Evolutionary conservation across 148 eudicot species (phyloP), one percentile per base, ranked within the genome.

Genomic region (Rhododendron ferrugineum): DNA sequence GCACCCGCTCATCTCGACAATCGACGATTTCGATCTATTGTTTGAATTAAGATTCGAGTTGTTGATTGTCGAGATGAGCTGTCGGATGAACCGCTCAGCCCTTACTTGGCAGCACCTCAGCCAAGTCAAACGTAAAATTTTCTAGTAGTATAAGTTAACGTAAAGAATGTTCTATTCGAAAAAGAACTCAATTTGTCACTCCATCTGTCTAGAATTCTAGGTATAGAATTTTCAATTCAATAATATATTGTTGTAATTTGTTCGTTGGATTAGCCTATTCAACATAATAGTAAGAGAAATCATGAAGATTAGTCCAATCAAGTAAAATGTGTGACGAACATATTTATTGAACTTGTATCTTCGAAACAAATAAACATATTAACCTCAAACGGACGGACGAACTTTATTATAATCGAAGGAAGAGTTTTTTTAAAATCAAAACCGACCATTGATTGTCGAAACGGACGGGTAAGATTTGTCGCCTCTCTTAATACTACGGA

Each of bases 31-130:
- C 0, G 0, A 37, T 37, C 42, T 37, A 37, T 37, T 34, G 36
- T 2, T 37, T 40, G 0, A 0, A 6, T 40, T 40, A 40, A 6
- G 6, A 40, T 40, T 6, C 0, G 1, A 6, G 1, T 0, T 5
- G 44, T 40, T 1, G 0, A 40, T 40, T 40, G 0, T 6, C 44
- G 6, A 40, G 8, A 0, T 40, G 8, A 0, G 1, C 6, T 0
- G 44, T 0, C 1, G 1, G 7, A 40, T 40, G 8, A 1, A 1
- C 6, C 44, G 44, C 6, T 5, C 1, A 0, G 6, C 1, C 6
- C 44, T 0, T 37, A 0, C 0, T 37, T 37, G 5, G 6, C 42
- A 37, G 6, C 42, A 37, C 42, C 42, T 37, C 42, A 40, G 1
- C 44, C 44, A 40, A 40, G 44, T 40, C 44, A 6, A 40, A 40